Conservation (phyloP, 768 basidiomycete species). For the Nidularia sp. region DNA sequence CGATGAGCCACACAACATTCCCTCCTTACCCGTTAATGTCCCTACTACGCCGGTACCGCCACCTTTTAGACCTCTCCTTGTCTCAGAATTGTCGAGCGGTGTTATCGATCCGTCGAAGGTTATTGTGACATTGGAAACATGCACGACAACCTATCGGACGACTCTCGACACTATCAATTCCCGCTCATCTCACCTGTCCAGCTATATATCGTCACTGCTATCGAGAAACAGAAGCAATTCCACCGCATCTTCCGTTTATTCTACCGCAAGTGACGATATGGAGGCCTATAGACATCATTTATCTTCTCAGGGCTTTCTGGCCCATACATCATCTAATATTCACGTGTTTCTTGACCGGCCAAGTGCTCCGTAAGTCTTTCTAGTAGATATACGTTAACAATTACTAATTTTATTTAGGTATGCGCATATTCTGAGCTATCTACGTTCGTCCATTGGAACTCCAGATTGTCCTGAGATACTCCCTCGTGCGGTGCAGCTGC, state of each 20-base stretch:
- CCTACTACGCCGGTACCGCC: conserved; percentile 40
- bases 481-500: conserved; percentile 56
- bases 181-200: conserved; percentile 62
- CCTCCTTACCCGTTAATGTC: conserved; percentile 43
- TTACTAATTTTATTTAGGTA: conserved; percentile 43
- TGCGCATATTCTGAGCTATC: conserved; percentile 63
- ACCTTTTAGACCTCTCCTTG: conserved; percentile 62
- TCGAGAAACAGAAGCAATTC: conserved; percentile 30
- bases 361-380: conserved; percentile 66
- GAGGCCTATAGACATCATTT: conserved; percentile 62
- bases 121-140: conserved; percentile 73
- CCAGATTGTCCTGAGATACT: conserved; percentile 47
- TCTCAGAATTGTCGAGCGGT: conserved; percentile 51
- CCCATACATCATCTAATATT: conserved; percentile 40
- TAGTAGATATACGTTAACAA: not conserved
- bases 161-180: conserved; percentile 65
- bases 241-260: conserved; percentile 52
- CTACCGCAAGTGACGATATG: conserved; percentile 47
- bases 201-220: conserved; percentile 47
- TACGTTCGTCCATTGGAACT: conserved; percentile 50
- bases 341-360: conserved; percentile 80
- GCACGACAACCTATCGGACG: conserved; percentile 60
- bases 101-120: conserved; percentile 53
- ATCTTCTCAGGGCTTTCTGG: conserved; percentile 50
- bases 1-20: conserved; percentile 41